These are phyloP conservation scores for Capronia coronata DNA, from an alignment of 2,329 filamentous ascomycete species.

Conservation along the genomic window DNA sequence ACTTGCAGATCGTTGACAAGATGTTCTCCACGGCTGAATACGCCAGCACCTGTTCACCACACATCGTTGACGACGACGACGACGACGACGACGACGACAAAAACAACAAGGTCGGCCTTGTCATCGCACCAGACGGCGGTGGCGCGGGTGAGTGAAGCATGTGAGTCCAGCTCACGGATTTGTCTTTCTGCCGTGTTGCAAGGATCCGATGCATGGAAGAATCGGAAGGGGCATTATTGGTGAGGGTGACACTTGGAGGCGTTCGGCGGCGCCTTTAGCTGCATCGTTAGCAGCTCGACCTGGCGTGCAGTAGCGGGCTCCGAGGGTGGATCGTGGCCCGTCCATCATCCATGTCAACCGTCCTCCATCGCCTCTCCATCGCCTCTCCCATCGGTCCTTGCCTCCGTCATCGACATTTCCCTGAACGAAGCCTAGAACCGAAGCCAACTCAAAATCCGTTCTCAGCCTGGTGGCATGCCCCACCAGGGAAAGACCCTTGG, in stretches of 20 bases:
- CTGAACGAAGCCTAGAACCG: not conserved
- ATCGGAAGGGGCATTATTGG: not conserved
- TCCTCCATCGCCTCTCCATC: not conserved
- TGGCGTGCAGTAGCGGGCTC: not conserved
- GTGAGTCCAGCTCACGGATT: too few relatives aligned
- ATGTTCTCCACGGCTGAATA: not conserved
- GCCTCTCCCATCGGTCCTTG: not conserved
- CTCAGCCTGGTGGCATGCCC: not conserved
- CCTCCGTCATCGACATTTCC: not conserved
- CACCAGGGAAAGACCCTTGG: not conserved
- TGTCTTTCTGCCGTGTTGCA: not conserved
- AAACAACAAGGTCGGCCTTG: not conserved
- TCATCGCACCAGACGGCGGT: not conserved
- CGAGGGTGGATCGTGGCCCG: not conserved
- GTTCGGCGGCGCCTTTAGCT: conserved; percentile 1
- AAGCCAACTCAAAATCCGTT: not conserved
- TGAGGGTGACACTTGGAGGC: not conserved
- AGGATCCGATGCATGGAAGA: not conserved
- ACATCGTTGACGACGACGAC: too few relatives aligned
- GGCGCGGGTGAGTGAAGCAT: not conserved
- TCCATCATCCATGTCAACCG: not conserved
- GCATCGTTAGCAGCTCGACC: conserved; percentile 8
- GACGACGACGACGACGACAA: not conserved
- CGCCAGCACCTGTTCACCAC: too few relatives aligned
- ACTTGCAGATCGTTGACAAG: not conserved